Evolutionary conservation across 202 grass and related monocot species (phyloP).

Genomic region (Saccharum hybrid): DNA sequence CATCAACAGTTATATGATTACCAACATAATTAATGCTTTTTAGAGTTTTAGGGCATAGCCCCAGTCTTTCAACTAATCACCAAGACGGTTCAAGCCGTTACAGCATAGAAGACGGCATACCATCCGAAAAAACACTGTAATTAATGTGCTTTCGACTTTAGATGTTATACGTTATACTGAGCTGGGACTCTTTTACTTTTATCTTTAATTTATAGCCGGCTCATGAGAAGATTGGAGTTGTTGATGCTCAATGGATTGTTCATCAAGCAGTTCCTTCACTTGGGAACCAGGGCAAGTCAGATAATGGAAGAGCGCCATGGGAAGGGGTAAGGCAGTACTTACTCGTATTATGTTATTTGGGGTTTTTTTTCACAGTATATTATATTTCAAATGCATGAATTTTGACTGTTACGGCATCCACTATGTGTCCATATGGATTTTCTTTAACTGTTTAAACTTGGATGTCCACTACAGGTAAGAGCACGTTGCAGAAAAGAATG

Average conservation of each 20-base stretch:
- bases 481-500: constrained; percentile 89
- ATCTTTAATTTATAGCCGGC: constrained; percentile 66
- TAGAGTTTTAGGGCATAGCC: too few species aligned
- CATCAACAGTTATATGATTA: constrained; percentile 14
- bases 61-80: too few species aligned
- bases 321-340: constrained; percentile 70
- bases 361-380: neutral
- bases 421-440: constrained; percentile 13
- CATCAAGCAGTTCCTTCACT: constrained; percentile 92
- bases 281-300: constrained; percentile 85
- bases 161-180: constrained; percentile 34
- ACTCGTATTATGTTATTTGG: neutral
- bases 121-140: too few species aligned
- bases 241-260: constrained; percentile 97
- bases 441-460: constrained; percentile 31
- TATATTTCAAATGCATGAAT: neutral
- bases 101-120: too few species aligned
- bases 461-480: constrained; percentile 60
- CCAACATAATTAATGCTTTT: neutral
- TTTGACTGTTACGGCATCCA: neutral
- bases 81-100: too few species aligned
- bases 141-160: neutral
- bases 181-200: constrained; percentile 29
- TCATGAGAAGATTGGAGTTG: constrained; percentile 93
- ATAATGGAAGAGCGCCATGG: constrained; percentile 80